phyloP scores from a whole-genome alignment of 208 protist species.

The Phytomonas francai region DNA sequence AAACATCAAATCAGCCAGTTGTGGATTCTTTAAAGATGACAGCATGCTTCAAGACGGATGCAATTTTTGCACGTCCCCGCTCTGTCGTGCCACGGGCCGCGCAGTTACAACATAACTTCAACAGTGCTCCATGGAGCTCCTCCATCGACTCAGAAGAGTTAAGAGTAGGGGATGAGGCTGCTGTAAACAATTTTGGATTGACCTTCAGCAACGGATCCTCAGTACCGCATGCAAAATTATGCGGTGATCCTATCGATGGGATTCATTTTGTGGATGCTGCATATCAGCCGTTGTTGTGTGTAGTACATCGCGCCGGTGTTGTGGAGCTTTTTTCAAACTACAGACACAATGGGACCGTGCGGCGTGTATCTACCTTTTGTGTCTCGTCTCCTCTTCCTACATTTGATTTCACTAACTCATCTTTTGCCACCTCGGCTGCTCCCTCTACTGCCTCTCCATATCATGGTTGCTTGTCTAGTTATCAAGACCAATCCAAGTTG shows the following conservation, averaged over 20 bases:
- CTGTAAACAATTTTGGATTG: not conserved
- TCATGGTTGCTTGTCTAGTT: constrained; percentile 62
- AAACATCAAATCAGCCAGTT: not conserved
- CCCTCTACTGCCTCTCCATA: not conserved
- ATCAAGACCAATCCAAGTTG: constrained; percentile 39
- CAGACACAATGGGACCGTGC: constrained; percentile 19
- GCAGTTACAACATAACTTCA: not conserved
- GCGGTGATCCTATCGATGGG: constrained; percentile 17
- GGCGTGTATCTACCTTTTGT: constrained; percentile 56
- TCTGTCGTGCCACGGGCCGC: not conserved
- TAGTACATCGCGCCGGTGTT: constrained; percentile 52
- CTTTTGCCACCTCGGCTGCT: not conserved
- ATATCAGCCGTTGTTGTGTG: constrained; percentile 57
- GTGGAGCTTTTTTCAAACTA: constrained; percentile 60
- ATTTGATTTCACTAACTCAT: not conserved
- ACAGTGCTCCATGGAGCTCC: not conserved
- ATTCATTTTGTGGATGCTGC: constrained; percentile 70
- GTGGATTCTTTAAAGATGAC: not conserved
- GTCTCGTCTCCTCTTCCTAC: constrained; percentile 20
- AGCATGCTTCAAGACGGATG: not conserved
- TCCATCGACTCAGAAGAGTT: not conserved
- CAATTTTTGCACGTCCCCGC: not conserved
- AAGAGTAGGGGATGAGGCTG: not conserved
- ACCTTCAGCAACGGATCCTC: not conserved
- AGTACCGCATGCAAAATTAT: not conserved